Conservation (phyloP, 2,329 filamentous ascomycete species). For the Ascomycota sp. region DNA sequence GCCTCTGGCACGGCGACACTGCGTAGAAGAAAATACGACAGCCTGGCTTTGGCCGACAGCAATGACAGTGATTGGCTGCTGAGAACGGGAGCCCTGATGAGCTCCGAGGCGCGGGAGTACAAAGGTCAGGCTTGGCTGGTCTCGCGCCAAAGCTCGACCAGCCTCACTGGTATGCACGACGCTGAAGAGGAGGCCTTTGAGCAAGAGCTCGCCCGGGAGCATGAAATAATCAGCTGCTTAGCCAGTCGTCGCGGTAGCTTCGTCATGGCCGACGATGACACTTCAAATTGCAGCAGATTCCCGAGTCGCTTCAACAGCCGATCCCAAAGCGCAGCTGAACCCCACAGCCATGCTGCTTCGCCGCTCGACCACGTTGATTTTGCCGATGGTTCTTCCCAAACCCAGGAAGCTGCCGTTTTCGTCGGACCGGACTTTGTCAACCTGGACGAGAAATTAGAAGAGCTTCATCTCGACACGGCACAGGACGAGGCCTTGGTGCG, state of each 20-base stretch:
- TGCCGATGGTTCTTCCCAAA: conserved; percentile 17
- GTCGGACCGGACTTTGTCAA: conserved; percentile 42
- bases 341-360: conserved; percentile 20
- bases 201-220: conserved; percentile 27
- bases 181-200: conserved; percentile 32
- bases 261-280: conserved; percentile 16
- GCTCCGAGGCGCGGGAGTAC: conserved; percentile 40
- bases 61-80: conserved; percentile 44
- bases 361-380: conserved; percentile 17
- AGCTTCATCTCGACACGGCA: conserved; percentile 27
- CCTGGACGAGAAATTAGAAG: conserved; percentile 37
- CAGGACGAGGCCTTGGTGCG: conserved; percentile 38
- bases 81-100: conserved; percentile 40
- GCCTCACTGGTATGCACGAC: conserved; percentile 29
- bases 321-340: conserved; percentile 12
- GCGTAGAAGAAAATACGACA: conserved; percentile 13
- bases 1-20: conserved; percentile 15
- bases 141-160: conserved; percentile 44
- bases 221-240: conserved; percentile 15
- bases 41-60: conserved; percentile 15
- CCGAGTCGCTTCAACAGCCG: conserved; percentile 29
- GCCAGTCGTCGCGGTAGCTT: conserved; percentile 26
- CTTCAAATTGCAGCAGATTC: conserved; percentile 21
- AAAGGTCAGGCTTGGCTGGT: conserved; percentile 51
- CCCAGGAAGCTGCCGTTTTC: conserved; percentile 15